Evolutionary conservation across 2,329 filamentous ascomycete genomes (phyloP).

Genomic region (Xylariaceae sp.): DNA sequence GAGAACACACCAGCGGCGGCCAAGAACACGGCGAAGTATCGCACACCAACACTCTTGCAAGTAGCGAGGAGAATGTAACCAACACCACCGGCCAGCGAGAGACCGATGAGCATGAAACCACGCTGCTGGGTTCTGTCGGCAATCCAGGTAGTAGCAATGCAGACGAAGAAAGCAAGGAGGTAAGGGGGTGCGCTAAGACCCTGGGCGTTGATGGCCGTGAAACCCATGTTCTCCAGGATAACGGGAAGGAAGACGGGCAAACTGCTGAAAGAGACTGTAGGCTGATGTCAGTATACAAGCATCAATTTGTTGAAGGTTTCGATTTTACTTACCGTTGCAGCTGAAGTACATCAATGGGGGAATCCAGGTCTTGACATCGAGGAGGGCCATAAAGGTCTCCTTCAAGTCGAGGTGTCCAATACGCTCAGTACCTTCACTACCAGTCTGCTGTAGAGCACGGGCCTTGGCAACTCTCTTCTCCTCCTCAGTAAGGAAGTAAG

Average conservation of each 20-base stretch:
- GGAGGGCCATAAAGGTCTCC: slow-evolving; percentile 44
- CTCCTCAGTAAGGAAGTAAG: slow-evolving; percentile 50
- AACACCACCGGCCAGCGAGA: slow-evolving; percentile 52
- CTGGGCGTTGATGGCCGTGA: slow-evolving; percentile 60
- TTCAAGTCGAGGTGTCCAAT: slow-evolving; percentile 40
- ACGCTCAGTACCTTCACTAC: slow-evolving; percentile 44
- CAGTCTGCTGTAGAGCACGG: slow-evolving; percentile 49
- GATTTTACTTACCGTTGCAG: slow-evolving; percentile 35
- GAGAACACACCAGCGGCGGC: slow-evolving; percentile 61
- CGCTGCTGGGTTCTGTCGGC: slow-evolving; percentile 63
- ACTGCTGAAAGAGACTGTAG: slow-evolving; percentile 61
- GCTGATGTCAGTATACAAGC: slow-evolving; percentile 36
- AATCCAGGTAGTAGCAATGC: slow-evolving; percentile 55
- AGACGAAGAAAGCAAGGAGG: slow-evolving; percentile 60
- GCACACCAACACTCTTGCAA: slow-evolving; percentile 36
- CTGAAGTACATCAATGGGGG: slow-evolving; percentile 39
- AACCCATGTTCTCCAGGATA: slow-evolving; percentile 62
- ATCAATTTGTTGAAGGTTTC: slow-evolving; percentile 43
- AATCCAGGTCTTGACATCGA: slow-evolving; percentile 47
- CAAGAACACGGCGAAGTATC: slow-evolving; percentile 41
- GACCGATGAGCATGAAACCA: slow-evolving; percentile 51
- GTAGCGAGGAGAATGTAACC: slow-evolving; percentile 63
- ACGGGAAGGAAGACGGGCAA: slow-evolving; percentile 61
- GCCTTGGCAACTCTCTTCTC: slow-evolving; percentile 54
- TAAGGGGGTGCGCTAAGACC: slow-evolving; percentile 68